These are phyloP conservation scores for Mucor irregularis DNA, from an alignment of 371 early-diverging fungal species.

Conservation along the genomic window DNA sequence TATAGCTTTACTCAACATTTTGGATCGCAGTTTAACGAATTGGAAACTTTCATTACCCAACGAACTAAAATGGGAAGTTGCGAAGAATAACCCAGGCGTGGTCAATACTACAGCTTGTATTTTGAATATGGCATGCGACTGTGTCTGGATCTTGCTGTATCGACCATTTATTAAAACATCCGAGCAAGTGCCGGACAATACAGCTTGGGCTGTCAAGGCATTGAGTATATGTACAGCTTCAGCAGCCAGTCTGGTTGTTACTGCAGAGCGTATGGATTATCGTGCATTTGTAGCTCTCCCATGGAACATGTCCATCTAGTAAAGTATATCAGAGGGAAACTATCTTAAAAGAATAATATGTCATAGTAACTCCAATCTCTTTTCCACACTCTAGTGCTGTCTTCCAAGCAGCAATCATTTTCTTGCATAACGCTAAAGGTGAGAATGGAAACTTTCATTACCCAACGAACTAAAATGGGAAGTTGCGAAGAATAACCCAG, in stretches of 20 bases:
- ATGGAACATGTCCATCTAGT: slow-evolving; percentile 41
- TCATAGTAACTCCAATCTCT: no score
- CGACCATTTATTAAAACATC: slow-evolving; percentile 17
- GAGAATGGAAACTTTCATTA: slow-evolving; percentile 38
- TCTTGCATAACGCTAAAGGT: slow-evolving; percentile 39
- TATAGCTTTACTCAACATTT: slow-evolving; percentile 18
- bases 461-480: slow-evolving; percentile 18
- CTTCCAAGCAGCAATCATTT: slow-evolving; percentile 43
- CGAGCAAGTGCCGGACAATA: slow-evolving; percentile 10
- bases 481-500: neutral
- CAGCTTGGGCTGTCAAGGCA: slow-evolving; percentile 30
- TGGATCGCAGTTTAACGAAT: slow-evolving; percentile 28
- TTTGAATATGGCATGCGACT: slow-evolving; percentile 11
- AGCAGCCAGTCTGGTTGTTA: slow-evolving; percentile 24
- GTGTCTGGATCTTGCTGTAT: slow-evolving; percentile 14
- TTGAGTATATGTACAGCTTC: slow-evolving; percentile 32
- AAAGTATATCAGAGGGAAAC: no score
- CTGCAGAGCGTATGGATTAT: slow-evolving; percentile 17
- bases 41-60: slow-evolving; percentile 34
- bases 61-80: slow-evolving; percentile 9
- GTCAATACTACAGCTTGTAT: slow-evolving; percentile 1
- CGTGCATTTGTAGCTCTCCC: slow-evolving; percentile 25
- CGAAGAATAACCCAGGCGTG: neutral
- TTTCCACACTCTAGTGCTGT: slow-evolving; percentile 16
- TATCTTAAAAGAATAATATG: no score